Percentiles rank a stretch among this genome's conserved stretches.
phyloP scores from a whole-genome alignment of 768 basidiomycete species.

The Phylloporus scabripes region DNA sequence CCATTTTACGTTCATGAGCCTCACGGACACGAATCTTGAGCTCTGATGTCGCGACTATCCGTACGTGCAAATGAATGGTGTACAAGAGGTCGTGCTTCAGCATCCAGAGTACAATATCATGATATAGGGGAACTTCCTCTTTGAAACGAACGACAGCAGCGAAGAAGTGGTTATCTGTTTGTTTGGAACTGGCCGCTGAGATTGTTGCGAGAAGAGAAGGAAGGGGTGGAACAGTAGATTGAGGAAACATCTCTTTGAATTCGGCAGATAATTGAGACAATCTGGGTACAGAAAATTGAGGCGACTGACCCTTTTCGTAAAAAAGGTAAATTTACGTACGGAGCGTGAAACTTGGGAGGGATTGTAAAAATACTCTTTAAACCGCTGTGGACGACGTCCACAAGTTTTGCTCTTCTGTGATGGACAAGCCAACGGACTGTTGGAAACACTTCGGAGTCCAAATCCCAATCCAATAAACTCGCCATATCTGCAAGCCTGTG shows the following conservation, averaged over 20 bases:
- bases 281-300: conserved; percentile 1
- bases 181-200: conserved; percentile 60
- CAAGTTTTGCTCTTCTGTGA: conserved; percentile 83
- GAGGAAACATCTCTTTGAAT: conserved; percentile 58
- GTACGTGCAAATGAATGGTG: conserved; percentile 79
- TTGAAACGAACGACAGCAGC: conserved; percentile 69
- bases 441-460: conserved; percentile 78
- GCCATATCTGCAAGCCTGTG: conserved; percentile 73
- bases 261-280: conserved; percentile 45
- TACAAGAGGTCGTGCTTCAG: conserved; percentile 81
- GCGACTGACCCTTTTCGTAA: not conserved
- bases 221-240: conserved; percentile 60
- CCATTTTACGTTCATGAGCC: conserved; percentile 35
- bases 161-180: conserved; percentile 70
- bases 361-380: conserved; percentile 81
- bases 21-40: conserved; percentile 68
- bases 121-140: conserved; percentile 63
- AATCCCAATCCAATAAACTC: conserved; percentile 74
- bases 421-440: conserved; percentile 91
- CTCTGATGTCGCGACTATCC: conserved; percentile 71
- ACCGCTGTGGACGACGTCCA: conserved; percentile 75
- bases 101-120: conserved; percentile 88
- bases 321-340: conserved; percentile 41
- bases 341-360: conserved; percentile 53
- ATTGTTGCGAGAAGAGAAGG: conserved; percentile 70